Evolutionary conservation across 2,329 filamentous ascomycete species (phyloP).

Genomic region (Coniella vitis): DNA sequence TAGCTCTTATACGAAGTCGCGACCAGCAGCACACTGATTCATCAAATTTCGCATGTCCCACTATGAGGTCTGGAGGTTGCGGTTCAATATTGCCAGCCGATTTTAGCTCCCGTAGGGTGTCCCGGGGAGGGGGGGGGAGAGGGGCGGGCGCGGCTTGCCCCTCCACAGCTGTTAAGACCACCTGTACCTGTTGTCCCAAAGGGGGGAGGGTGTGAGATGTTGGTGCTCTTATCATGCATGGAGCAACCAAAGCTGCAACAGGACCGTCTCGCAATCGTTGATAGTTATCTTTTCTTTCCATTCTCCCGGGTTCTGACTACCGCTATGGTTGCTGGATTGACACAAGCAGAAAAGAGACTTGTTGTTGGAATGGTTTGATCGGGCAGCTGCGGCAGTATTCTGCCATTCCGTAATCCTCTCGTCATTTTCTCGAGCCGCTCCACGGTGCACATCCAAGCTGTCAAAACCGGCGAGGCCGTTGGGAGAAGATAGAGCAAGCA

Average conservation of each 20-base stretch:
- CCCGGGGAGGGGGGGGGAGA: constrained; percentile 4
- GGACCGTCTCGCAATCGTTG: too few relatives aligned
- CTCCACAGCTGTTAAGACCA: not conserved
- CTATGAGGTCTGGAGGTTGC: constrained; percentile 3
- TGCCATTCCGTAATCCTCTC: constrained; percentile 7
- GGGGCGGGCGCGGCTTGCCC: not conserved
- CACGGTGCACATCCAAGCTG: not conserved
- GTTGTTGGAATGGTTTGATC: not conserved
- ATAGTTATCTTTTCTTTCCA: too few relatives aligned
- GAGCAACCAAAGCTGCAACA: too few relatives aligned
- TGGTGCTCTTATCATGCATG: too few relatives aligned
- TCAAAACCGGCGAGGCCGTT: not conserved
- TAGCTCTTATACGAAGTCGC: constrained; percentile 7
- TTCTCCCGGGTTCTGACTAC: too few relatives aligned
- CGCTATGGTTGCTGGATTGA: too few relatives aligned
- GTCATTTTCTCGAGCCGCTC: not conserved
- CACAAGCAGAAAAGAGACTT: too few relatives aligned
- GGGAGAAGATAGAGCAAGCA: not conserved
- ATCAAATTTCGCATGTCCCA: constrained; percentile 15
- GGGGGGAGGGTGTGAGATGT: too few relatives aligned
- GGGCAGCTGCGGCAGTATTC: not conserved
- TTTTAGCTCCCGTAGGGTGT: constrained; percentile 23
- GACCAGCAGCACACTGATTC: constrained; percentile 5
- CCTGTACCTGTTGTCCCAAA: not conserved
- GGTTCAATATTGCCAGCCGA: constrained; percentile 8